Conservation (phyloP, 1,284 basidiomycete genomes). For the Rhodotorula sp. region DNA sequence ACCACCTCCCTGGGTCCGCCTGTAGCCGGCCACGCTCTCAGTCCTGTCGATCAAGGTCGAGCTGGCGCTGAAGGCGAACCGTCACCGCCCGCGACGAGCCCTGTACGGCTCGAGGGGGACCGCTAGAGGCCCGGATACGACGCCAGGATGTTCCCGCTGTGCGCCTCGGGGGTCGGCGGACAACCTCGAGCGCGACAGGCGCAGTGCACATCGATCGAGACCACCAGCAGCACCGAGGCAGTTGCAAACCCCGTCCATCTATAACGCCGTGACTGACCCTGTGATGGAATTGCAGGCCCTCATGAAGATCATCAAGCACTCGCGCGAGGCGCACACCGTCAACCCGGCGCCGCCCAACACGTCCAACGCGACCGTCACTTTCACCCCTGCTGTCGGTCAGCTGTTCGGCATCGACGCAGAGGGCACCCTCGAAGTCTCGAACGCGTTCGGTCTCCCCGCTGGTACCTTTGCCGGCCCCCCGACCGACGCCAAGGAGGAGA, state of each 20-base stretch:
- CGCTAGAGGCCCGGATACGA: too few relatives aligned
- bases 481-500: slow-evolving; percentile 62
- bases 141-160: too few relatives aligned
- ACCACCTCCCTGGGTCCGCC: not conserved
- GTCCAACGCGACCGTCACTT: slow-evolving; percentile 66
- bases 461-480: slow-evolving; percentile 50
- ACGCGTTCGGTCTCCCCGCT: slow-evolving; percentile 80
- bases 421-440: slow-evolving; percentile 85
- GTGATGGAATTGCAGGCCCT: slow-evolving; percentile 62
- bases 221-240: not conserved
- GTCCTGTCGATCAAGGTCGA: too few relatives aligned
- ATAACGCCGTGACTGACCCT: too few relatives aligned
- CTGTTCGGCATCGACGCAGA: slow-evolving; percentile 89
- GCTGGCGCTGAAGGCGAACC: not conserved
- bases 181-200: too few relatives aligned
- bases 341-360: slow-evolving; percentile 44
- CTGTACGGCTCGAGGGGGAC: too few relatives aligned
- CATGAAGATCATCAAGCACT: slow-evolving; percentile 83
- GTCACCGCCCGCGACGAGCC: not conserved
- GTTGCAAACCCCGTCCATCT: too few relatives aligned
- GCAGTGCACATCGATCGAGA: too few relatives aligned
- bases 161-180: too few relatives aligned
- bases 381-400: slow-evolving; percentile 69
- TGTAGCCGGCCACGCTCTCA: not conserved
- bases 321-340: slow-evolving; percentile 50